Conservation (phyloP, 2,329 filamentous ascomycete genomes). For the Cladosporium sphaerospermum region DNA sequence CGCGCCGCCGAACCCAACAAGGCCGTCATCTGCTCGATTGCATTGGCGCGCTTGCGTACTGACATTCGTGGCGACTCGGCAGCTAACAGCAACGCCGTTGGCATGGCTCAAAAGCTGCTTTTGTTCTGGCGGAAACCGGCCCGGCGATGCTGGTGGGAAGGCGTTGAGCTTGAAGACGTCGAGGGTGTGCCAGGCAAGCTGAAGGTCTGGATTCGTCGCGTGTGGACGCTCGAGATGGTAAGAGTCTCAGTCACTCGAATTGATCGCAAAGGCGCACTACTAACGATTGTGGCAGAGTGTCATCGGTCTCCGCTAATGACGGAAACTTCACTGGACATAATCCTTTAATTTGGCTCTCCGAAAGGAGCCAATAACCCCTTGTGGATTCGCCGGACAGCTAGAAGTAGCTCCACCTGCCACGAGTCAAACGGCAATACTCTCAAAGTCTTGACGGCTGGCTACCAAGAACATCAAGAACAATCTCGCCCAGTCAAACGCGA, state of each 20-base stretch:
- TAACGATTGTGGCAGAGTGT: conserved; percentile 20
- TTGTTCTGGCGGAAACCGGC: conserved; percentile 98
- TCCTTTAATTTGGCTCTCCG: neutral
- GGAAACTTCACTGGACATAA: neutral
- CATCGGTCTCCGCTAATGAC: conserved; percentile 24
- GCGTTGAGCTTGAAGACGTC: conserved; percentile 81
- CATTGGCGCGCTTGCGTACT: conserved; percentile 83
- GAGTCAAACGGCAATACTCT: neutral
- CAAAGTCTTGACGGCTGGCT: neutral
- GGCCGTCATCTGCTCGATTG: conserved; percentile 94
- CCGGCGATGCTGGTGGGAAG: conserved; percentile 97
- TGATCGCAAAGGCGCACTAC: neutral
- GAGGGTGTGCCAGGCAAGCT: conserved; percentile 86
- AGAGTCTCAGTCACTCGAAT: conserved; percentile 21
- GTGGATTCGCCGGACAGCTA: too few relatives aligned
- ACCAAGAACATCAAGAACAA: neutral
- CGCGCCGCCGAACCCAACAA: conserved; percentile 97
- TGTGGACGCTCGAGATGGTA: conserved; percentile 97
- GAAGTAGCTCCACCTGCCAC: neutral
- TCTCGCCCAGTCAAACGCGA: neutral
- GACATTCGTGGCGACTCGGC: conserved; percentile 65
- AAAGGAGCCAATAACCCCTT: neutral
- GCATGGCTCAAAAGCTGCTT: conserved; percentile 96
- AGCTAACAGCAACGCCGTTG: conserved; percentile 70
- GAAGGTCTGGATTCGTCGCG: conserved; percentile 96